Evolutionary conservation across 306 rosid species (phyloP).

Genomic region (Argentina anserina): DNA sequence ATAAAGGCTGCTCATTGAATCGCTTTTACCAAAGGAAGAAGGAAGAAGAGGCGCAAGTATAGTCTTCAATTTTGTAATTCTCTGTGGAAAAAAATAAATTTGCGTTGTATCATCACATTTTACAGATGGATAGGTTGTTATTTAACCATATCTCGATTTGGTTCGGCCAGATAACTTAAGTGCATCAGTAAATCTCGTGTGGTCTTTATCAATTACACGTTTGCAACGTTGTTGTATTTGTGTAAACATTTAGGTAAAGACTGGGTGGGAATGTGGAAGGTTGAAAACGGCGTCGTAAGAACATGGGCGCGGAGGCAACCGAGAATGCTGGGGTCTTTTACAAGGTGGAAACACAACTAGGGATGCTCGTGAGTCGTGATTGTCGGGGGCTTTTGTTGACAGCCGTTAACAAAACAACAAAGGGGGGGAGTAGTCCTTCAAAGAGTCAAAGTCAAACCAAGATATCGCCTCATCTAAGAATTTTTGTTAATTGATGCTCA

Average conservation of each 20-base stretch:
- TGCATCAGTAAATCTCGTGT: background rate
- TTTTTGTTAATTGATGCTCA: background rate
- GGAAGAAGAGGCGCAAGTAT: slow-evolving; percentile 32
- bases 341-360: slow-evolving; percentile 5
- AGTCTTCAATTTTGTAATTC: slow-evolving; percentile 27
- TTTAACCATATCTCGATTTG: background rate
- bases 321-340: slow-evolving; percentile 16
- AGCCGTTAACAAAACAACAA: background rate
- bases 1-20: slow-evolving; percentile 46
- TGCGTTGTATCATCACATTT: slow-evolving; percentile 10
- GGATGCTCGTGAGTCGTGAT: slow-evolving; percentile 6
- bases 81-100: slow-evolving; percentile 39
- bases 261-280: background rate
- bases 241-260: background rate
- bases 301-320: slow-evolving; percentile 6
- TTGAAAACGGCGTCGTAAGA: background rate
- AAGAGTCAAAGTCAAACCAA: background rate
- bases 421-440: background rate
- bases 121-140: slow-evolving; percentile 17
- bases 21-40: slow-evolving; percentile 37
- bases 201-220: background rate
- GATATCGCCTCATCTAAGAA: background rate
- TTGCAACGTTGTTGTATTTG: background rate
- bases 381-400: slow-evolving; percentile 15
- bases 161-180: background rate